Conservation (phyloP, 495 filamentous ascomycete species). For the Delitschia confertaspora region DNA sequence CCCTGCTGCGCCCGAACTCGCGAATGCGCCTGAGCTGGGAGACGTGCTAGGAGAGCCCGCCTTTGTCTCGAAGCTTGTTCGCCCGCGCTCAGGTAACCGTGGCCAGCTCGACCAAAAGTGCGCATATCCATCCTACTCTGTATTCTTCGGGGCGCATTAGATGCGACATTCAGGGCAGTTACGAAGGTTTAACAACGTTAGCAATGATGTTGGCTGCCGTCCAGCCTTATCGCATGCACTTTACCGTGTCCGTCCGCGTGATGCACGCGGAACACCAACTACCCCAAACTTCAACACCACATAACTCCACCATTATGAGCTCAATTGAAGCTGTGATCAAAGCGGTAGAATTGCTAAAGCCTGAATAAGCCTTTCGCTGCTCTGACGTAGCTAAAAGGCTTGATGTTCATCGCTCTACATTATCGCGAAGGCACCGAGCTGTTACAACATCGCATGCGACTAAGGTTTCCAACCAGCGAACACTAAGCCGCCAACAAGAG, state of each 20-base stretch:
- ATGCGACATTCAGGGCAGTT: too few relatives aligned
- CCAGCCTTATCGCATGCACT: too few relatives aligned
- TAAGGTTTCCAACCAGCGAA: not conserved
- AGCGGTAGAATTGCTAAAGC: not conserved
- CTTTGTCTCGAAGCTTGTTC: slow-evolving; percentile 6
- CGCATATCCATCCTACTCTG: slow-evolving; percentile 24
- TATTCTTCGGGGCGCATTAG: slow-evolving; percentile 12
- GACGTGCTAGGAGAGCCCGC: slow-evolving; percentile 12
- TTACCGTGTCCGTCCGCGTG: too few relatives aligned
- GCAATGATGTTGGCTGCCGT: too few relatives aligned
- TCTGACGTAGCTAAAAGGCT: too few relatives aligned
- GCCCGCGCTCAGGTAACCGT: slow-evolving; percentile 19
- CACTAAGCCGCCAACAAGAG: not conserved
- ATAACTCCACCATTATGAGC: slow-evolving; percentile 6
- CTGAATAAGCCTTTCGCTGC: not conserved
- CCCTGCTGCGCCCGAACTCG: slow-evolving; percentile 7
- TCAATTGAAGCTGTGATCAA: slow-evolving; percentile 2
- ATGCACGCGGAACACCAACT: too few relatives aligned
- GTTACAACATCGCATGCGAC: not conserved
- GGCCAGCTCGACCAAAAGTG: slow-evolving; percentile 16
- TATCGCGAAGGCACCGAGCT: too few relatives aligned
- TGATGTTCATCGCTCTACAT: too few relatives aligned
- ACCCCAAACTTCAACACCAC: too few relatives aligned
- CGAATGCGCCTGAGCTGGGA: slow-evolving; percentile 1
- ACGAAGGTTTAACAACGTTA: too few relatives aligned